Base-by-base conservation (phyloP, 768 basidiomycete species). In the Scleroderma citrinum region DNA sequence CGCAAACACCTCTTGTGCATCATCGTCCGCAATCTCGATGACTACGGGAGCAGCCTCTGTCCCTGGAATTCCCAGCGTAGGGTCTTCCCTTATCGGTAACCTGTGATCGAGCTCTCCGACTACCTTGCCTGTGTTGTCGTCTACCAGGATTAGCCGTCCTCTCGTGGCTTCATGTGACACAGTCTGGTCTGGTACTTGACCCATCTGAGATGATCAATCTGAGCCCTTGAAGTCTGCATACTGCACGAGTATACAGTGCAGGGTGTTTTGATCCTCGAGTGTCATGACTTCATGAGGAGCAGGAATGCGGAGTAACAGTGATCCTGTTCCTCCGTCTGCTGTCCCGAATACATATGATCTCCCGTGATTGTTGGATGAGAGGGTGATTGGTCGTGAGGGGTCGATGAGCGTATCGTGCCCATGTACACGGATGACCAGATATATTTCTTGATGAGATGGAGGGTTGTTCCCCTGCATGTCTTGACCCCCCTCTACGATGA, bases 41-140 rank as follows among this genome's bases (percentile, higher is more conserved):
- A 89, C 64, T n/a, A 91, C 85, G 1, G 84, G 79, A 54, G 80
- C 79, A 52, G 74, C 74, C 55, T 81, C 77, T 41, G 73, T 72
- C 7, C 78, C 78, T 14, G 66, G 63, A 47, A 70, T 64, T 30
- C 71, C 61, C 37, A 89, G 69, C n/a, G 62, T 58, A 1, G 77
- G 73, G 55, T 85, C 85, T 59, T 87, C 86, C 20, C 69, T 67
- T 19, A 87, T 72, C 34, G 66, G 62, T 50, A 86, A 69, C 46
- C 70, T 62, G 41, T 80, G 71, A 49, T 84, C 83, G 8, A 89
- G 71, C 59, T 83, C 78, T 0, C 84, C 86, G 13, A 90, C 72
- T 11, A 89, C 73, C 53, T 87, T 80, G 2, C 87, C 87, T 39
- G 75, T 82, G 36, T 79, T 74, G 61, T 89, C 78, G 61, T 91